Evolutionary conservation across 1,284 basidiomycete species (phyloP), one percentile per base, ranked within the genome.

Genomic region (Ceratobasidium sp.): DNA sequence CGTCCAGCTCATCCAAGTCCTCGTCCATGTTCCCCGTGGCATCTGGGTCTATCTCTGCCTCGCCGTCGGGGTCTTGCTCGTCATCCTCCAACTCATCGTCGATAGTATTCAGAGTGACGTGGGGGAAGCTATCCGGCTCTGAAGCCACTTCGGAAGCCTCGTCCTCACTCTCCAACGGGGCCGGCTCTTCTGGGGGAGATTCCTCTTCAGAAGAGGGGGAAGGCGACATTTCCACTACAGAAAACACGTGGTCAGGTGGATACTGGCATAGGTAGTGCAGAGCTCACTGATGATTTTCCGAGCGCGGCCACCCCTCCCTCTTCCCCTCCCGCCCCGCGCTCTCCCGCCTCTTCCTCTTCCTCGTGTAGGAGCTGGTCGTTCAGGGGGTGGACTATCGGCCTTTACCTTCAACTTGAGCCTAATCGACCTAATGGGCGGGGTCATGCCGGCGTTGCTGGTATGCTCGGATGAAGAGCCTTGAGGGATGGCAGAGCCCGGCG

Each of bases 51-150:
- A 39, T 22, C 13, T 75, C 74, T 31, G 63, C 81, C 14, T 82
- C 83, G 51, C 75, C 76, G 14, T 79, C 78, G 22, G 78, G 81
- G 24, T 81, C 81, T 29, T 83, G 82, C 0, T 81, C 81, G 1
- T 85, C 84, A 43, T 83, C 82, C 4, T 84, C 83, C 61, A 88
- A 86, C 74, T 90, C 69, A 19, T 56, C 37, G 41, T 41, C 22
- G 14, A 34, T 13, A n/a, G 49, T 29, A 24, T 37, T 29, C 2
- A 51, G 19, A 49, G 29, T 41, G 5, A 54, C 31, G n/a, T 53
- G 14, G 2, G 2, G 27, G 34, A 16, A 8, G 29, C 8, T 46
- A 2, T 65, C 61, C 24, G 9, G 43, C 24, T 66, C 64, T 9
- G 64, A 66, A 29, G 31, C 49, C 49, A 29, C 49, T 8, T 39